Evolutionary conservation across 2,329 filamentous ascomycete species (phyloP).

Genomic region (Coniochaeta ligniaria): DNA sequence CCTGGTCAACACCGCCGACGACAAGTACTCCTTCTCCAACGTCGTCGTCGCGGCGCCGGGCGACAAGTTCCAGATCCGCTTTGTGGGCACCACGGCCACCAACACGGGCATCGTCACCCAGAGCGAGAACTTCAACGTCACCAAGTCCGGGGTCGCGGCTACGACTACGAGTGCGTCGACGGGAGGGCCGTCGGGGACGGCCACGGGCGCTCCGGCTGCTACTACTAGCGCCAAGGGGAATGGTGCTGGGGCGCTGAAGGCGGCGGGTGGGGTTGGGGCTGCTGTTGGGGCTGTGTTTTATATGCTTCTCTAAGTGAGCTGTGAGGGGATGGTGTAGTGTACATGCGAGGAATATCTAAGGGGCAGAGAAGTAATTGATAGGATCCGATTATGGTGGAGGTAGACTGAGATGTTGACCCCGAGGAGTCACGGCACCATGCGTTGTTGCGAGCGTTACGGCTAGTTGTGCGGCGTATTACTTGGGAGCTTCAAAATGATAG

Average conservation of each 20-base stretch:
- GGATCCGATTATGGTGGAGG: no score
- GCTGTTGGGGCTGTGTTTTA: neutral
- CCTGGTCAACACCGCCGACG: slow-evolving; percentile 24
- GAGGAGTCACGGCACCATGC: neutral
- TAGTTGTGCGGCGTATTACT: neutral
- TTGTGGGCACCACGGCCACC: slow-evolving; percentile 21
- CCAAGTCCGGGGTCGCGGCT: slow-evolving; percentile 10
- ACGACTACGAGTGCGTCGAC: no score
- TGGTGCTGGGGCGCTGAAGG: neutral
- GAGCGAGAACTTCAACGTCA: slow-evolving; percentile 13
- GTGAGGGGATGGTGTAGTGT: neutral
- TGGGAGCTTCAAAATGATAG: neutral
- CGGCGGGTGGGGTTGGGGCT: neutral
- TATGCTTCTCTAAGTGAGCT: neutral
- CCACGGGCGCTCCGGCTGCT: neutral
- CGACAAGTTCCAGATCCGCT: slow-evolving; percentile 31
- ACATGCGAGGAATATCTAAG: neutral
- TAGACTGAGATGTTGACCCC: neutral
- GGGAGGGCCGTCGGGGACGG: no score
- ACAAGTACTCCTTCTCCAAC: slow-evolving; percentile 25
- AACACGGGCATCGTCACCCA: slow-evolving; percentile 33
- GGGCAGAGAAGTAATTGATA: no score
- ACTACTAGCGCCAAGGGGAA: neutral
- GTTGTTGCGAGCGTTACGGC: neutral
- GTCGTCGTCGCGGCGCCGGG: slow-evolving; percentile 16